Evolutionary conservation across 768 basidiomycete species (phyloP), one percentile per base, ranked within the genome.

Genomic region (Suillus americanus): DNA sequence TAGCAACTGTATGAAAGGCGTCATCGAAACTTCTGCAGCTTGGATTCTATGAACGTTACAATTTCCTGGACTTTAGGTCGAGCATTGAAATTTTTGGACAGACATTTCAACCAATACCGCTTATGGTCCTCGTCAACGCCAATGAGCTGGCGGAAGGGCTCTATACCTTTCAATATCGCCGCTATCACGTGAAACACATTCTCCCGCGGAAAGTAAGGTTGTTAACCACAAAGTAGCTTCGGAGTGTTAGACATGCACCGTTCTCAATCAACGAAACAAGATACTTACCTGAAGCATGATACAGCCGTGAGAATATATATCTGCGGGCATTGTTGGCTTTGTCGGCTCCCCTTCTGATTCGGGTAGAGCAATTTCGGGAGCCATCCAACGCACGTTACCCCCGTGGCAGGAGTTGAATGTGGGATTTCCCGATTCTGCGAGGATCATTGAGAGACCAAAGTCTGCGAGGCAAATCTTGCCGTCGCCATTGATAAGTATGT

Each of bases 291-390:
- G 65, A 10, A 64, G 46, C 33, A 69, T 66, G 20, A 81, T 76
- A 67, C 80, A 79, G 3, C 81, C 81, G 61, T 79, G 79, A 0
- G 81, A 82, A 16, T 77, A 80, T 14, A 74, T 62, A 66, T 80
- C 80, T 3, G 74, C 69, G n/a, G 64, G 65, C 51, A n/a, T 48
- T 12, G 79, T 78, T 9, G 70, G 57, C 23, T 13, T 59, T 20
- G 25, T 20, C 5, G 5, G 53, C 20, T 61, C 65, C 28, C 54
- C 65, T 66, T 40, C 68, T 60, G n/a, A n/a, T n/a, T 40, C 65
- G 53, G 62, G 45, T 68, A 23, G n/a, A 63, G 61, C 65, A 30
- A 76, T 54, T 62, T 81, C 80, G 2, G 71, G 69, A 2, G 79
- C 77, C 77, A 81, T 80, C 69, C 80, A 82, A n/a, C 79, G 71